These are phyloP conservation scores for Grosmannia serpens DNA, from an alignment of 2,329 filamentous ascomycete species.

Conservation along the genomic window DNA sequence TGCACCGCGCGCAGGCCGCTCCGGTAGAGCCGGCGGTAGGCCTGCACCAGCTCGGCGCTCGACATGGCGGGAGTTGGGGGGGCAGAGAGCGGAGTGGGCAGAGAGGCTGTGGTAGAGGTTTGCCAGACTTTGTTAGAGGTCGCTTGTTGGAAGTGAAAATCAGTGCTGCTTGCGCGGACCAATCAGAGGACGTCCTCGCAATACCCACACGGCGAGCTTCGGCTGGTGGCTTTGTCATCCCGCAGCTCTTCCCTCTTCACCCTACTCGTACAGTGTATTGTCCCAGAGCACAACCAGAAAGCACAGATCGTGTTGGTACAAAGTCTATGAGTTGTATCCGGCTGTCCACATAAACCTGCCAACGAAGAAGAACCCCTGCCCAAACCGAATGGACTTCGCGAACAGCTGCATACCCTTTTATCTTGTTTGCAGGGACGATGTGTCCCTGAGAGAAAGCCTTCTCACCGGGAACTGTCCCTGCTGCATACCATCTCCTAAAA, in stretches of 20 bases:
- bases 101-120: too few relatives aligned
- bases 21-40: slow-evolving; percentile 61
- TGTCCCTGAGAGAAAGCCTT: neutral
- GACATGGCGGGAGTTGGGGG: slow-evolving; percentile 16
- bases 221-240: too few relatives aligned
- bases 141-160: too few relatives aligned
- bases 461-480: neutral
- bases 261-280: too few relatives aligned
- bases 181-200: neutral
- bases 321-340: neutral
- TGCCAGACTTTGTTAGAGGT: too few relatives aligned
- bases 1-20: slow-evolving; percentile 58
- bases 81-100: too few relatives aligned
- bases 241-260: too few relatives aligned
- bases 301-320: neutral
- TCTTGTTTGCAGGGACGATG: neutral
- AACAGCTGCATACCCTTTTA: neutral
- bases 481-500: neutral
- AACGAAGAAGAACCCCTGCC: neutral
- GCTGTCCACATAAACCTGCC: neutral
- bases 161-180: neutral
- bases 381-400: neutral
- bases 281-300: too few relatives aligned
- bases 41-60: slow-evolving; percentile 39
- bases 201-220: too few relatives aligned